Evolutionary conservation across 2,329 filamentous ascomycete genomes (phyloP).

Genomic region (Lecanicillium sp.): DNA sequence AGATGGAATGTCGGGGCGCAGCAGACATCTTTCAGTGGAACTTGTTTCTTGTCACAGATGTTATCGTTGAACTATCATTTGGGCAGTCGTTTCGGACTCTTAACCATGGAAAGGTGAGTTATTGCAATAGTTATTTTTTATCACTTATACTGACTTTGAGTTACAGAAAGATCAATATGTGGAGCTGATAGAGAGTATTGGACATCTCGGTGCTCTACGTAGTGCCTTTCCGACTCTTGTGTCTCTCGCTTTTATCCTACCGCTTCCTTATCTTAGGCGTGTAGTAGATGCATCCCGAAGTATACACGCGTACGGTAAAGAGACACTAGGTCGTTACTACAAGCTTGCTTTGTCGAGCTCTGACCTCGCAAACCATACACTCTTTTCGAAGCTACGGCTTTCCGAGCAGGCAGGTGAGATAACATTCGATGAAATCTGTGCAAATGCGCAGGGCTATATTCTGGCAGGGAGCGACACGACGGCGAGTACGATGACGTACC

Average conservation of each 20-base stretch:
- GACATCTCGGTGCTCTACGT: not conserved
- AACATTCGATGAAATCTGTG: not conserved
- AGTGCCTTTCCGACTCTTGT: not conserved
- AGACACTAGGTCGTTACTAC: not conserved
- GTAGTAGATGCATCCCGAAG: not conserved
- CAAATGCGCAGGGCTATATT: conserved; percentile 28
- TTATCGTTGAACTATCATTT: not conserved
- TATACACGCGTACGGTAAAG: not conserved
- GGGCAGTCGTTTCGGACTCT: not conserved
- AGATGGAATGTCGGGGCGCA: not conserved
- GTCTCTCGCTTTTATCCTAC: not conserved
- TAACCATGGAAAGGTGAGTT: not conserved
- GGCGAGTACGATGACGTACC: conserved; percentile 39
- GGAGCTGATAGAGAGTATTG: not conserved
- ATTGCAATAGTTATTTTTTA: not conserved
- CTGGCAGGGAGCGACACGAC: conserved; percentile 44
- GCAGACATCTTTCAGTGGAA: not conserved
- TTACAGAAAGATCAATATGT: not conserved
- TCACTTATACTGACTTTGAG: not conserved
- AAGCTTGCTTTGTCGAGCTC: not conserved
- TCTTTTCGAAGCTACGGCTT: not conserved
- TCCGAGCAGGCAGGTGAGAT: not conserved
- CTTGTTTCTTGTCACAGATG: not conserved
- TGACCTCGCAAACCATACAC: not conserved
- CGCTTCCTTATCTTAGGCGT: not conserved